Base-by-base conservation (phyloP, 1,139 yeast genomes). In the Geotrichum aggregatum region DNA sequence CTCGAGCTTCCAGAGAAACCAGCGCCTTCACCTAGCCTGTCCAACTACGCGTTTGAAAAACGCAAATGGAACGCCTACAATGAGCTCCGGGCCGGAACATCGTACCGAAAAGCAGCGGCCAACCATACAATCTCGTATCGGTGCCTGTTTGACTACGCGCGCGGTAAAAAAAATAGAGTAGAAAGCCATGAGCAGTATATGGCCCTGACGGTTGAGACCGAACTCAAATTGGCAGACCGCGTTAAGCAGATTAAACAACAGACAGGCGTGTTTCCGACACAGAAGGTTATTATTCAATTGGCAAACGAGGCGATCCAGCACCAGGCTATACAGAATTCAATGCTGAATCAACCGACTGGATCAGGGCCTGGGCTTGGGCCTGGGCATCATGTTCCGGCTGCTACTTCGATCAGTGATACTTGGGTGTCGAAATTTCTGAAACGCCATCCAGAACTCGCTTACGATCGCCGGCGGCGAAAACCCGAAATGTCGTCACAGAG, bases 31-130 rank as follows among this genome's bases (percentile, higher is more conserved):
- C 13, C 18, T 14, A n/a, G 35, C n/a, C 22, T 42, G 22, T 40
- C 51, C 14, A 48, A 48, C 34, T 42, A 48, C 40, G 43, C 33
- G 19, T 48, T 48, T 35, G 51, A 48, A 41, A 41, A 35, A 28
- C 47, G 51, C 43, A 48, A 48, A 35, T 48, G 51, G 51, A 42
- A 48, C 43, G 51, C 51, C 24, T 48, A 48, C 33, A 48, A 48
- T 22, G 51, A 48, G 19, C 43, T 48, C 16, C 35, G 47, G 7
- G 43, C 38, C n/a, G 51, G 51, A 19, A 14, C 22, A 1, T 48
- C 51, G 1, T 48, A 48, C 47, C 42, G 51, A 18, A 48, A 48
- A 21, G 51, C 51, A 4, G 51, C 51, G 7, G 41, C 51, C 22
- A 44, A 48, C 14, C 47, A 48, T 41, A 36, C 38, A n/a, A 48